Evolutionary conservation across 2,329 filamentous ascomycete genomes (phyloP).

Genomic region (Diaporthe caulivora): DNA sequence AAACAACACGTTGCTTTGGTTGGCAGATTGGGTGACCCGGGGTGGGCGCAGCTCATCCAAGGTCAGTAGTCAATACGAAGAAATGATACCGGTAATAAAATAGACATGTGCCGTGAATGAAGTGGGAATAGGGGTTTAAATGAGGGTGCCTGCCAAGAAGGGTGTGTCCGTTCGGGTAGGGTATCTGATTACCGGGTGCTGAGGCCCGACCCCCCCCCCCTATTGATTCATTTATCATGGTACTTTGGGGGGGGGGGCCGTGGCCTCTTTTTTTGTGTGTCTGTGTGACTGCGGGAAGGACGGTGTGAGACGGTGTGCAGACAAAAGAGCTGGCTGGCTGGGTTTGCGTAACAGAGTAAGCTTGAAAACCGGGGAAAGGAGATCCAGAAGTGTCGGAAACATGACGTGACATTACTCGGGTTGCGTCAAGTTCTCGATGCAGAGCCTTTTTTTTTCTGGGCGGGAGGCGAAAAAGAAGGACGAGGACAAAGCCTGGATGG

Average conservation of each 20-base stretch:
- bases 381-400: neutral
- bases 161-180: constrained; percentile 2
- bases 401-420: constrained; percentile 15
- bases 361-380: constrained; percentile 26
- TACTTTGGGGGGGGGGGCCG: constrained; percentile 3
- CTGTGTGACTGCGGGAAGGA: neutral
- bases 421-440: neutral
- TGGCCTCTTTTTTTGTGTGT: neutral
- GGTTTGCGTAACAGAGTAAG: constrained; percentile 10
- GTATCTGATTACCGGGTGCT: neutral
- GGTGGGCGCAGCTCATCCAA: neutral
- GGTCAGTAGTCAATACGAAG: constrained; percentile 8
- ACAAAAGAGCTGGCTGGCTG: neutral
- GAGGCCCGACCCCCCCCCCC: constrained; percentile 6
- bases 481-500: neutral
- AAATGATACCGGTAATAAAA: constrained; percentile 18
- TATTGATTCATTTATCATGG: neutral
- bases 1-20: neutral
- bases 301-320: neutral
- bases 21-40: constrained; percentile 7
- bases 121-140: constrained; percentile 20
- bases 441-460: neutral
- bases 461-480: neutral
- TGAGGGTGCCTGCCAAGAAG: constrained; percentile 16
- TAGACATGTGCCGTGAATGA: neutral